Conservation (phyloP, 768 basidiomycete genomes). For the Mrakia frigida region DNA sequence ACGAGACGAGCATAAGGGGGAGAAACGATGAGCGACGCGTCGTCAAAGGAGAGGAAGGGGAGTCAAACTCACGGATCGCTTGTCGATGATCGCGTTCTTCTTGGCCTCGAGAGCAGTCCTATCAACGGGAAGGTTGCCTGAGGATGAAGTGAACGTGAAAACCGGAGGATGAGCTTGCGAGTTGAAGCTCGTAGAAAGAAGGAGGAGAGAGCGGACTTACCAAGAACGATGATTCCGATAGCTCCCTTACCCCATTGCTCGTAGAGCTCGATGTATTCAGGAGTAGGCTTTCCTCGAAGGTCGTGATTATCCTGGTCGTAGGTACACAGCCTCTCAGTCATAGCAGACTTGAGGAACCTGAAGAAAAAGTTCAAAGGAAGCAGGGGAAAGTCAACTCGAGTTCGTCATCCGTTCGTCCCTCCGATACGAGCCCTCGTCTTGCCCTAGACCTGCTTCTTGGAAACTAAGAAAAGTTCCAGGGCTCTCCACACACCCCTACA, state of each 20-base stretch:
- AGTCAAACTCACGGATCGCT: conserved; percentile 19
- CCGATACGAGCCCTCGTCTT: too few species aligned
- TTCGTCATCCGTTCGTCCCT: neutral
- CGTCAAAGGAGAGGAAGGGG: too few species aligned
- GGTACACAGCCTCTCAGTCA: conserved; percentile 43
- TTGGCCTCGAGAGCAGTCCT: conserved; percentile 39
- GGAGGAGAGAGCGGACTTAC: neutral
- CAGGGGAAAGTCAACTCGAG: neutral
- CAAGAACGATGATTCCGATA: conserved; percentile 40
- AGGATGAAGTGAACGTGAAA: neutral
- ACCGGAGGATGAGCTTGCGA: neutral
- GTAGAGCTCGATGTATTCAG: conserved; percentile 40
- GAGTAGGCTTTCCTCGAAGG: conserved; percentile 38
- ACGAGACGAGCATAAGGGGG: neutral
- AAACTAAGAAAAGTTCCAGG: too few species aligned
- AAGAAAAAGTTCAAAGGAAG: neutral
- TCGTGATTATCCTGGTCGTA: conserved; percentile 37
- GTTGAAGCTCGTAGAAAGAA: neutral
- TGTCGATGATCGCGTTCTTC: conserved; percentile 40
- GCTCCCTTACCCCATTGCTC: conserved; percentile 41
- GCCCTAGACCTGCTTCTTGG: too few species aligned
- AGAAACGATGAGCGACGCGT: neutral
- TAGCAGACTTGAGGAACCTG: conserved; percentile 34
- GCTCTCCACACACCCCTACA: too few species aligned
- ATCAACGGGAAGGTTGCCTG: conserved; percentile 41